Conservation (phyloP, 768 basidiomycete species). For the Suillus decipiens region DNA sequence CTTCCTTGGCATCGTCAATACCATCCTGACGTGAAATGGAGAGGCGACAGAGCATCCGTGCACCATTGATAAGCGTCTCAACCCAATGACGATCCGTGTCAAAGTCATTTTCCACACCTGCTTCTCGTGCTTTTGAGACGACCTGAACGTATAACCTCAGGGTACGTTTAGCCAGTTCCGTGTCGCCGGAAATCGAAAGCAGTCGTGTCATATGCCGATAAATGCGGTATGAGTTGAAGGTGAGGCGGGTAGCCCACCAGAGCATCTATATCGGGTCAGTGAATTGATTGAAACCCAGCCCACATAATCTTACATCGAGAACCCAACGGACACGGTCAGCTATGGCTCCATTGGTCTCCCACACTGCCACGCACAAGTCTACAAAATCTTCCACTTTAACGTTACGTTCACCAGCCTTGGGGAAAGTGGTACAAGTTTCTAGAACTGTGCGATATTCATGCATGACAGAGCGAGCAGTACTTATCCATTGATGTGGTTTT, state of each 20-base stretch:
- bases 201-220: conserved; percentile 84
- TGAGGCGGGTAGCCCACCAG: conserved; percentile 93
- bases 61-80: conserved; percentile 73
- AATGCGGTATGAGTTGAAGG: conserved; percentile 88
- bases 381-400: conserved; percentile 80
- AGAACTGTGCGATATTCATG: conserved; percentile 73
- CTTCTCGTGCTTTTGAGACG: conserved; percentile 77
- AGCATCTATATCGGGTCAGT: conserved; percentile 54
- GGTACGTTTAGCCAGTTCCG: conserved; percentile 67
- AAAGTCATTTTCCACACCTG: conserved; percentile 43
- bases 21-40: conserved; percentile 43
- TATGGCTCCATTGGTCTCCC: conserved; percentile 72
- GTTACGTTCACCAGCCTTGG: conserved; percentile 79
- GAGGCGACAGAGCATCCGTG: conserved; percentile 70
- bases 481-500: conserved; percentile 57
- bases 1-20: conserved; percentile 63
- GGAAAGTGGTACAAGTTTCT: conserved; percentile 71
- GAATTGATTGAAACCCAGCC: neutral
- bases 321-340: conserved; percentile 74
- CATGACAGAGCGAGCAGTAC: conserved; percentile 64
- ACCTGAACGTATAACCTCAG: conserved; percentile 83
- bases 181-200: conserved; percentile 60
- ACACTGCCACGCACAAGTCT: conserved; percentile 76
- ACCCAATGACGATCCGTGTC: conserved; percentile 78
- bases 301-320: conserved; percentile 59